Evolutionary conservation across 1,284 basidiomycete genomes (phyloP), one percentile per base, ranked within the genome.

Genomic region (Heterobasidion irregulare): DNA sequence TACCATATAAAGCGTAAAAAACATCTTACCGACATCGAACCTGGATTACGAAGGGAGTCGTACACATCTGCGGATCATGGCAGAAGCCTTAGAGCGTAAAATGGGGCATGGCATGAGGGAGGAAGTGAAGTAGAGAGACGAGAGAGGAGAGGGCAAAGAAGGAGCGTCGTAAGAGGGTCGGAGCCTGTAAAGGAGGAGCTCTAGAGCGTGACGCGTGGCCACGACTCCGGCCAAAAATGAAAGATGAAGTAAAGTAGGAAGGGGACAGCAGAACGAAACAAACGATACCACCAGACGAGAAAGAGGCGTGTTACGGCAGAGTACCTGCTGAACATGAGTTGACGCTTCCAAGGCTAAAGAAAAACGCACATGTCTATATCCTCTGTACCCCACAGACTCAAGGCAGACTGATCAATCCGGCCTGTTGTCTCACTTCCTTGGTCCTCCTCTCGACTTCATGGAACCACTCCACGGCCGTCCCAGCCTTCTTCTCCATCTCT

Each of bases 401-500:
- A 10, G n/a, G 12, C 15, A 47, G n/a, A 16, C 46, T 47, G 7
- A 54, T 50, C 10, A 59, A 38, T 6, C 55, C 62, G 8, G 58
- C 68, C 33, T 69, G 69, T 52, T 68, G 69, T 53, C 83, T 74
- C 55, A 92, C 82, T 47, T 71, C 73, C 33, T 73, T 77, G 6
- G 88, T 82, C 66, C 76, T 77, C 62, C 70, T 70, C 55, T 78
- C 76, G 35, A 92, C 77, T 51, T 77, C 75, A 6, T 66, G 71
- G 70, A 96, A 90, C 77, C 80, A 92, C 57, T 79, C 79, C 52
- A 87, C 74, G n/a, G 94, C 94, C 60, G 73, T 82, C 61, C 69
- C 66, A 6, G 92, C 86, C 67, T 78, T 80, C 68, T 71, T 79
- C 71, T 89, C 86, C 53, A 77, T 75, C 61, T 85, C 85, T 72